Evolutionary conservation across 805 yeast species (phyloP).

Genomic region (Lachancea mirantina): DNA sequence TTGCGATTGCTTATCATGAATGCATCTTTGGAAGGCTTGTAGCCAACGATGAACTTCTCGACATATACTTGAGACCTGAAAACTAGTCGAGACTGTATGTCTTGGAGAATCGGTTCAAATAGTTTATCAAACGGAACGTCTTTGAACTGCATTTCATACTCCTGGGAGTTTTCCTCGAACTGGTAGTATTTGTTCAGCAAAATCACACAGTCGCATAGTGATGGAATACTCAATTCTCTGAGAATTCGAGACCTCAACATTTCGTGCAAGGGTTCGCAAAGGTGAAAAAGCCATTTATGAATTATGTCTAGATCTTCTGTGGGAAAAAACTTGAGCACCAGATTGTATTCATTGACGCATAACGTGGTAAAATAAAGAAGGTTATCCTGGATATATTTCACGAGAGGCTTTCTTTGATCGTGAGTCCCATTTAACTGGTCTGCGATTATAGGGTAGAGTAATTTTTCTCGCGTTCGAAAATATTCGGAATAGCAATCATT

Average conservation of each 20-base stretch:
- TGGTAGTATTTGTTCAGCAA: constrained; percentile 62
- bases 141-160: constrained; percentile 25
- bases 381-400: constrained; percentile 55
- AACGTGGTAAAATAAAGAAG: constrained; percentile 54
- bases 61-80: constrained; percentile 71
- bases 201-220: constrained; percentile 68
- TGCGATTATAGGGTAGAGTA: constrained; percentile 40
- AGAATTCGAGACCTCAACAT: constrained; percentile 56
- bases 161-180: constrained; percentile 43
- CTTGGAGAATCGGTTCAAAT: constrained; percentile 65
- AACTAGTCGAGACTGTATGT: constrained; percentile 71
- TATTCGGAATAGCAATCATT: constrained; percentile 58
- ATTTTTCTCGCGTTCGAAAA: constrained; percentile 46
- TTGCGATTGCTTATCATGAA: constrained; percentile 49
- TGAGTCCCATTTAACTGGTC: constrained; percentile 31
- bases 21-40: constrained; percentile 62
- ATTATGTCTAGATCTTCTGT: constrained; percentile 35
- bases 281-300: constrained; percentile 50
- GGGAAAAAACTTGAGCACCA: constrained; percentile 51
- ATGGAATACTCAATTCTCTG: constrained; percentile 60
- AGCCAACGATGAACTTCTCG: constrained; percentile 59
- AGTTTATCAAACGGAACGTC: constrained; percentile 46
- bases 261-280: constrained; percentile 77
- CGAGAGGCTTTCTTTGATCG: constrained; percentile 32
- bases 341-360: constrained; percentile 50